Evolutionary conservation across 495 filamentous ascomycete genomes (phyloP), one percentile per base, ranked within the genome.

Genomic region (Sordaria brevicollis): DNA sequence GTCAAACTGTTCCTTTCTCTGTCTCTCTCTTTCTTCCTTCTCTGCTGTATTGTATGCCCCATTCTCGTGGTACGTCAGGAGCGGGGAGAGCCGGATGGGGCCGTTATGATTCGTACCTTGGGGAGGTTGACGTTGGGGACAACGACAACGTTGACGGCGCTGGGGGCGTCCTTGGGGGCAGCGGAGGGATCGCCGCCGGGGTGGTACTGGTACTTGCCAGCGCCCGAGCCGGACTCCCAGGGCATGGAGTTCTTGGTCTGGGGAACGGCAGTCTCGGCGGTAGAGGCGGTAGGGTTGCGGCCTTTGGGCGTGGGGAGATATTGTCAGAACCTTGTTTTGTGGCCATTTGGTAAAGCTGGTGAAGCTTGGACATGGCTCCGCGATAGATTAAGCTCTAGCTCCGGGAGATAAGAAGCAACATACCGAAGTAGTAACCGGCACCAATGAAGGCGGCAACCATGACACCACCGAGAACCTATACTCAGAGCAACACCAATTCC

Each of bases 141-240:
- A 79, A 98, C 89, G 74, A 97, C 93, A 68, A 89, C 91, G 85
- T 99, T 93, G 81, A 99, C 83, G 71, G 95, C 95, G 77, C 92
- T 95, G 69, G 95, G 95, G 67, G 96, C 95, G 78, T 96, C 92
- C 80, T 91, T 92, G 74, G 90, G 89, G 67, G 88, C 83, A 74
- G 89, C 88, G 75, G 78, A 90, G 78, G 85, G 79, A 80, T 97
- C 90, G 74, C 93, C 95, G 72, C 92, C 90, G 70, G 95, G 94
- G 84, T 97, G 90, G 83, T 97, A 97, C 82, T 79, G 88, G 83
- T 96, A 97, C 83, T 94, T 95, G 86, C 86, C 87, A 29, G 85
- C 78, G 65, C 79, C 75, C 66, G 86, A 83, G 67, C 86, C 85
- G 66, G 85, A 85, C 79, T 99, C 87, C 95, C 95, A 99, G 43